Evolutionary conservation across 139 green algal genomes (phyloP).

Genomic region (Chlamydomonas schloesseri): DNA sequence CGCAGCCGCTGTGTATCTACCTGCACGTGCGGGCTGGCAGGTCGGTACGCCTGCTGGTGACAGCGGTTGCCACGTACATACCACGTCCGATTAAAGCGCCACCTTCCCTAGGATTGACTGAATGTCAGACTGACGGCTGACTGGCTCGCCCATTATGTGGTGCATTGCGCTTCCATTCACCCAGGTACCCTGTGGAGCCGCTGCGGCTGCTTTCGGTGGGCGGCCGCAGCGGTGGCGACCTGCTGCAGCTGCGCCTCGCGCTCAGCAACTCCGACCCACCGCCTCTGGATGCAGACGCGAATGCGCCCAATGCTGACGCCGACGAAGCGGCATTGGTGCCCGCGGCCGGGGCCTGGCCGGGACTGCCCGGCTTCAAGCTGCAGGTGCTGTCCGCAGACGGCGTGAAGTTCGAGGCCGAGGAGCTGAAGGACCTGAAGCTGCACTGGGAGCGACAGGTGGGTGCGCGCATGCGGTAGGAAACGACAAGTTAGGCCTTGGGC

Average conservation of each 20-base stretch:
- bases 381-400: slow-evolving; percentile 6
- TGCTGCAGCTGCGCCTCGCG: not conserved
- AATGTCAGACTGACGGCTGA: too few species aligned
- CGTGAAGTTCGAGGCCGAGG: not conserved
- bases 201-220: slow-evolving; percentile 12
- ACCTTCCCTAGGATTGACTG: too few species aligned
- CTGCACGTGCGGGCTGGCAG: not conserved
- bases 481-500: too few species aligned
- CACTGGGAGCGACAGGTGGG: slow-evolving; percentile 7
- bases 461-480: too few species aligned
- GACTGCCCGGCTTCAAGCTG: not conserved
- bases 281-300: not conserved
- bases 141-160: too few species aligned
- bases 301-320: not conserved
- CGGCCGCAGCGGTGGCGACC: not conserved
- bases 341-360: too few species aligned
- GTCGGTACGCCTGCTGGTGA: too few species aligned
- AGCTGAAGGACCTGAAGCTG: slow-evolving; percentile 17
- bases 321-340: too few species aligned
- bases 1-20: slow-evolving; percentile 2
- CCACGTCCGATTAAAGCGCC: too few species aligned
- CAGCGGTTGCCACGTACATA: too few species aligned
- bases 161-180: too few species aligned
- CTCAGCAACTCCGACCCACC: slow-evolving; percentile 6
- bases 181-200: slow-evolving; percentile 32